A percentile compares a stretch with the other conserved stretches of the same genome.
Conservation (phyloP, 306 rosid genomes). For the Casuarina equisetifolia region DNA sequence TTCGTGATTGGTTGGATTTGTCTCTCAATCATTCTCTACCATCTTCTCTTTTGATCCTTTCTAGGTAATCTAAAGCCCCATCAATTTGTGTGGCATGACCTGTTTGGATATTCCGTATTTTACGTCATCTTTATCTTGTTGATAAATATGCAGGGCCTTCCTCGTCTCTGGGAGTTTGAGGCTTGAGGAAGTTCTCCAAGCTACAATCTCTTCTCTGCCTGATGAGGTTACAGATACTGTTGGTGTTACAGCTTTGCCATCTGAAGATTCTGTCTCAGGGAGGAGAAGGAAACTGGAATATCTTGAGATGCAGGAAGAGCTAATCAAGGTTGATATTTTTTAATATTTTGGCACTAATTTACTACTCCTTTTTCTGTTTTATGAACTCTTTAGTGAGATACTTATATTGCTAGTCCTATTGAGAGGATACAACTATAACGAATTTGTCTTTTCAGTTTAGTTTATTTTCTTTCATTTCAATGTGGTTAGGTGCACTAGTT, state of each 20-base stretch:
- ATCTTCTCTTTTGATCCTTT: conserved; percentile 95
- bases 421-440: background rate
- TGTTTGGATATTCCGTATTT: conserved; percentile 27
- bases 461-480: background rate
- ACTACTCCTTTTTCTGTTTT: conserved; percentile 19
- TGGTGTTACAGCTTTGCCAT: conserved; percentile 81
- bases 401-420: background rate
- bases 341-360: conserved; percentile 19
- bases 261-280: conserved; percentile 89
- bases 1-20: conserved; percentile 95
- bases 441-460: background rate
- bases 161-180: conserved; percentile 75
- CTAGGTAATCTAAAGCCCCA: conserved; percentile 59
- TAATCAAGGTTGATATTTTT: conserved; percentile 64
- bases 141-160: conserved; percentile 64
- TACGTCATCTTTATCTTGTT: conserved; percentile 11
- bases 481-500: conserved; percentile 15
- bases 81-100: background rate
- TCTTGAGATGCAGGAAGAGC: conserved; percentile 94
- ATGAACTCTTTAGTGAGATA: conserved; percentile 17
- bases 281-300: conserved; percentile 91
- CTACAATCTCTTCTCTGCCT: conserved; percentile 89
- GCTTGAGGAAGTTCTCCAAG: conserved; percentile 90
- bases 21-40: conserved; percentile 93
- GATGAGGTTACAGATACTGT: conserved; percentile 96